Percentiles rank a stretch among this genome's conserved stretches.
These are phyloP conservation scores for Sclerotinia subarctica DNA, from an alignment of 2,329 filamentous ascomycete species.

Conservation along the genomic window DNA sequence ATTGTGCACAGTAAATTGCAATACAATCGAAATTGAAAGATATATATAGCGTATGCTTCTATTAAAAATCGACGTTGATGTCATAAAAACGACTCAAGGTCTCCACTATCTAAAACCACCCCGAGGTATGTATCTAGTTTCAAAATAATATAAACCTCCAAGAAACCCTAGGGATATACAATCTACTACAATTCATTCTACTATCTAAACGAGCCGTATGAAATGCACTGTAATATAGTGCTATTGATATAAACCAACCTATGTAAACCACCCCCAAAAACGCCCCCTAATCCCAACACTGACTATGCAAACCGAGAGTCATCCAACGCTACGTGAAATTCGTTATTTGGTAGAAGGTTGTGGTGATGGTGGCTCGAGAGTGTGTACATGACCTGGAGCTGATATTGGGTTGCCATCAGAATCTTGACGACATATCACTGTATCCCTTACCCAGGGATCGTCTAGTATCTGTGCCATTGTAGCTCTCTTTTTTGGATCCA, in stretches of 20 bases:
- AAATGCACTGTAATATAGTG: slow-evolving; percentile 24
- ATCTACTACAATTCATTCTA: slow-evolving; percentile 29
- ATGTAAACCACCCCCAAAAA: slow-evolving; percentile 13
- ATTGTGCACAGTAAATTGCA: too few relatives aligned
- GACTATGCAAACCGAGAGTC: slow-evolving; percentile 22
- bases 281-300: slow-evolving; percentile 24
- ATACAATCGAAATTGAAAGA: background rate
- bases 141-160: slow-evolving; percentile 15
- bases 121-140: slow-evolving; percentile 18
- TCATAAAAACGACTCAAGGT: background rate
- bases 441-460: slow-evolving; percentile 86
- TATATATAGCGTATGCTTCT: slow-evolving; percentile 1
- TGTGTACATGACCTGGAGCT: slow-evolving; percentile 76
- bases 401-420: slow-evolving; percentile 68
- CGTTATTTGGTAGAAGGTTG: slow-evolving; percentile 33
- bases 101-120: slow-evolving; percentile 11
- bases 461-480: slow-evolving; percentile 81
- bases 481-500: slow-evolving; percentile 79
- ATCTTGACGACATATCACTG: slow-evolving; percentile 82
- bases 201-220: slow-evolving; percentile 24
- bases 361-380: slow-evolving; percentile 68
- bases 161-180: slow-evolving; percentile 28
- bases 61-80: slow-evolving; percentile 10
- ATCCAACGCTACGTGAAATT: slow-evolving; percentile 21
- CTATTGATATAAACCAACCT: slow-evolving; percentile 16